Percentiles rank a stretch among this genome's conserved stretches.
Evolutionary conservation across 331 rosid species (phyloP).

Genomic region (Rosa hybrid): DNA sequence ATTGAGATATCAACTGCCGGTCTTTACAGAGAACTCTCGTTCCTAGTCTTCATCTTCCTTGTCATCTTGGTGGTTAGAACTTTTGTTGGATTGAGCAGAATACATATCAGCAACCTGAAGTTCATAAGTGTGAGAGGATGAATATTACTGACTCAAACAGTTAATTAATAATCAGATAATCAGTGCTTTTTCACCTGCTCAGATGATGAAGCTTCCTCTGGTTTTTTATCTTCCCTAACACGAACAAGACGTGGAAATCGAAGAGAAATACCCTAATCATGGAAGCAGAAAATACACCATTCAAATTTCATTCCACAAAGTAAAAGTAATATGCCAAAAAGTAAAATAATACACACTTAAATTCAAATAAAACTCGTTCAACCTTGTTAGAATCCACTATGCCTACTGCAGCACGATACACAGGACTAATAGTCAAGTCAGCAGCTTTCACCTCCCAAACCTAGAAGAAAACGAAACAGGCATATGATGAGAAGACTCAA

Average conservation of each 20-base stretch:
- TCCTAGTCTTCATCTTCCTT: conserved; percentile 60
- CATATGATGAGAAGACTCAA: conserved; percentile 2
- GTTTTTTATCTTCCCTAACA: conserved; percentile 77
- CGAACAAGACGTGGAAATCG: conserved; percentile 84
- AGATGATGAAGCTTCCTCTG: conserved; percentile 81
- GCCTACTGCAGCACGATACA: conserved; percentile 87
- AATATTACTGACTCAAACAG: neutral
- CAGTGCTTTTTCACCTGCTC: conserved; percentile 55
- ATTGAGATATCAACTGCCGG: conserved; percentile 6
- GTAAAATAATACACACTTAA: neutral
- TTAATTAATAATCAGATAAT: neutral
- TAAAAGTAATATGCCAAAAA: neutral
- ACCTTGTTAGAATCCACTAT: conserved; percentile 79
- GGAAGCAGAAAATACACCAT: conserved; percentile 13
- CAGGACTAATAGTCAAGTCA: conserved; percentile 94
- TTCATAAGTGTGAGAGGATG: neutral
- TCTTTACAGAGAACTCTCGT: conserved; percentile 13
- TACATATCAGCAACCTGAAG: conserved; percentile 91
- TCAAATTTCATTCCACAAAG: conserved; percentile 7
- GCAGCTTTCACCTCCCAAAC: conserved; percentile 99
- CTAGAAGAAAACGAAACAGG: conserved; percentile 38
- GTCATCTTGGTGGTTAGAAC: conserved; percentile 51
- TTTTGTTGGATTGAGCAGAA: conserved; percentile 68
- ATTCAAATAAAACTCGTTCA: conserved; percentile 17
- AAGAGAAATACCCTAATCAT: conserved; percentile 79